Evolutionary conservation across 768 basidiomycete species (phyloP), one percentile per base, ranked within the genome.

Genomic region (Epithele typhae): DNA sequence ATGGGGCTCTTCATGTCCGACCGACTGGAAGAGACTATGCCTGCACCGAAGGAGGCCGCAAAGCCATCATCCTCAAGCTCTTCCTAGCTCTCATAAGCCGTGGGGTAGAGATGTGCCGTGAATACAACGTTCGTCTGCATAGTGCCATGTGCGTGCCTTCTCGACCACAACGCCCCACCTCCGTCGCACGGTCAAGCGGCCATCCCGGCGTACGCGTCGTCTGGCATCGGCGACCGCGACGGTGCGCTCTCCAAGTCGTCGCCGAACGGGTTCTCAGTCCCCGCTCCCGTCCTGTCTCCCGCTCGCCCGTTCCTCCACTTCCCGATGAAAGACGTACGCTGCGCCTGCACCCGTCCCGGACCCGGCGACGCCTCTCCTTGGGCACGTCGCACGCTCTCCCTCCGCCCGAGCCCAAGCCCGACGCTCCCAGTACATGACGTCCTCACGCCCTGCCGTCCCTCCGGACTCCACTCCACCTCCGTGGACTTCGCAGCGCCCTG

Each of bases 1-100:
- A 54, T 55, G 2, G 67, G 67, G 17, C 51, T 68, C 1, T 55
- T 51, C 39, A 42, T 60, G 32, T 66, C 66, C 17, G 59, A 68
- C 50, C 45, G 53, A 35, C 61, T 68, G 7, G 66, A 68, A 40
- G 32, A 52, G 32, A 34, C 35, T 4, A 30, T 62, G 0, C 63
- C 64, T 14, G 23, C 58, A n/a, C 39, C 59, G 1, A 37, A 52
- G 23, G 23, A 43, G 30, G 25, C 25, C 14, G 6, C 34, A 5
- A 17, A 12, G 9, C n/a, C 38, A 14, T 14, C 22, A 15, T 2
- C 38, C 1, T 7, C 37, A 30, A 14, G 27, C 14, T 30, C 27
- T 30, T 30, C n/a, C n/a, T 30, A 30, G 8, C 7, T 30, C 27
- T 15, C 41, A 21, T 34, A 15, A 46, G 34, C 18, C 18, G 45